A percentile compares a stretch with the other conserved stretches of the same genome.
Evolutionary conservation across 352 stramenopile species (phyloP).

Genomic region (Phytophthora crassamura): DNA sequence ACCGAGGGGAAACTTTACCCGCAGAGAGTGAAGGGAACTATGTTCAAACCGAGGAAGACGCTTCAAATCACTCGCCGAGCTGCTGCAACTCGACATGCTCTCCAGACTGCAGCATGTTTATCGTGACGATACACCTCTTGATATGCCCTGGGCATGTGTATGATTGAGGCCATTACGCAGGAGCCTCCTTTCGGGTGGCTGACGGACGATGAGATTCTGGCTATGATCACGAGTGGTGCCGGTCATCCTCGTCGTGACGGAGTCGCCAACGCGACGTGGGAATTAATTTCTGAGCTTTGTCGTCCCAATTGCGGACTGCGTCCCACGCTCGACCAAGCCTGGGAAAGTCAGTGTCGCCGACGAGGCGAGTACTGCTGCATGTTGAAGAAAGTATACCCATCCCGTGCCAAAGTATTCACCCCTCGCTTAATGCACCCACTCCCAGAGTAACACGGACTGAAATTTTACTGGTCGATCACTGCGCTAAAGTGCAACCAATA

Average conservation of each 20-base stretch:
- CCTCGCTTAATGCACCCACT: too few species aligned
- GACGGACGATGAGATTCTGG: not conserved
- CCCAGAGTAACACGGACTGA: too few species aligned
- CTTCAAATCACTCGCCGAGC: too few species aligned
- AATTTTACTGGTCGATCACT: too few species aligned
- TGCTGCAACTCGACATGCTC: too few species aligned
- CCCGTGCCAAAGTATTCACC: too few species aligned
- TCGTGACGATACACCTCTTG: too few species aligned
- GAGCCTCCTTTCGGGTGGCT: conserved; percentile 4
- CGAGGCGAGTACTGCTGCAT: too few species aligned
- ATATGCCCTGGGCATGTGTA: conserved; percentile 11
- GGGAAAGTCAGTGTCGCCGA: not conserved
- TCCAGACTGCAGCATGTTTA: too few species aligned
- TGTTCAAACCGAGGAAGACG: too few species aligned
- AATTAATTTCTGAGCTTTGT: conserved; percentile 2
- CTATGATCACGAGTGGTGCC: not conserved
- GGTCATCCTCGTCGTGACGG: not conserved
- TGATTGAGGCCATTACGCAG: conserved; percentile 12
- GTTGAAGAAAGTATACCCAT: too few species aligned
- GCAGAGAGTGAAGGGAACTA: conserved; percentile 1
- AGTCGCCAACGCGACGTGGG: conserved; percentile 1
- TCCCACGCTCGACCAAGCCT: not conserved
- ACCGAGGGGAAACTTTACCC: not conserved
- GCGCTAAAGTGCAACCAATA: too few species aligned
- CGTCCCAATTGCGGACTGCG: not conserved